Conservation (phyloP, 805 yeast species). For the Sugiyamaella chiloensis region DNA sequence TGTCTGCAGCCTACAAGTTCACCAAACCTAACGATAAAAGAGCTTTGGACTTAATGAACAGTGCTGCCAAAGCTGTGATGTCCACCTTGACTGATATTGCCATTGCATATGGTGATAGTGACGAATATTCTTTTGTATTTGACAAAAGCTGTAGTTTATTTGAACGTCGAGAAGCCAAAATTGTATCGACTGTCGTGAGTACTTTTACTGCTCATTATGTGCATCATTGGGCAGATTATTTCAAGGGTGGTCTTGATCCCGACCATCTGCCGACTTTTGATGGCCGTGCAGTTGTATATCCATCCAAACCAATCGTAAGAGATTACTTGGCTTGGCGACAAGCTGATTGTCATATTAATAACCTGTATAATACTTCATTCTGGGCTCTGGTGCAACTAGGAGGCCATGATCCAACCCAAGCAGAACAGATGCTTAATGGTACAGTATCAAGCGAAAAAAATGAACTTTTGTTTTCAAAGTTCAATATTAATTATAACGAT, state of each 20-base stretch:
- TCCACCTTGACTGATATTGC: slow-evolving; percentile 65
- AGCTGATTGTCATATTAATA: slow-evolving; percentile 92
- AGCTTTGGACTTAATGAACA: slow-evolving; percentile 79
- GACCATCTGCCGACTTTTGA: slow-evolving; percentile 81
- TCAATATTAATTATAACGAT: slow-evolving; percentile 84
- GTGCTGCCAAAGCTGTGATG: slow-evolving; percentile 67
- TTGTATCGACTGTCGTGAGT: slow-evolving; percentile 78
- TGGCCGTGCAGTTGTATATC: slow-evolving; percentile 85
- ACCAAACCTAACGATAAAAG: slow-evolving; percentile 81
- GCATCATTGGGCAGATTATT: slow-evolving; percentile 59
- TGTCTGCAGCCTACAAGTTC: slow-evolving; percentile 70
- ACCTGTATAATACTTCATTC: slow-evolving; percentile 86
- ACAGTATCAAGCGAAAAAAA: slow-evolving; percentile 82
- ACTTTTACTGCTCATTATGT: slow-evolving; percentile 76
- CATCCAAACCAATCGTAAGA: slow-evolving; percentile 53
- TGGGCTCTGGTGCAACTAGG: slow-evolving; percentile 80
- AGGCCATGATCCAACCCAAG: slow-evolving; percentile 68
- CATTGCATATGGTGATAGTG: slow-evolving; percentile 91
- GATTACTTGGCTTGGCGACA: slow-evolving; percentile 95
- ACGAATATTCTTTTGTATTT: slow-evolving; percentile 84
- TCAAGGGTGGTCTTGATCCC: slow-evolving; percentile 47
- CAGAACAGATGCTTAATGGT: slow-evolving; percentile 71
- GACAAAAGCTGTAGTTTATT: slow-evolving; percentile 61
- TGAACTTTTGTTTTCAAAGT: slow-evolving; percentile 73
- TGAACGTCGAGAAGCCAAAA: slow-evolving; percentile 79